Conservation (phyloP, 169 alveolate genomes). For the Plasmodium falciparum region DNA sequence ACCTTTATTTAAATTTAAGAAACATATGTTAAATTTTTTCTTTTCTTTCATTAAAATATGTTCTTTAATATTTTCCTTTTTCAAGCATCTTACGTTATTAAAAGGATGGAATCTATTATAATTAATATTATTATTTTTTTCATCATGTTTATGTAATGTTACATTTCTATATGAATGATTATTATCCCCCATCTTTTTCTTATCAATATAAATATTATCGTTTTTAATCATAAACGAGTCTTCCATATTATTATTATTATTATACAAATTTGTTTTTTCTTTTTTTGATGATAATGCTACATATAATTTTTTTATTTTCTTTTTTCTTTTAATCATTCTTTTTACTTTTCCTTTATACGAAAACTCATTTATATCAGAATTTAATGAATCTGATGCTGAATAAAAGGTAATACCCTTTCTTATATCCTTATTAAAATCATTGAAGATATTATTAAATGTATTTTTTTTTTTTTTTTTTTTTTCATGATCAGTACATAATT, state of each 20-base stretch:
- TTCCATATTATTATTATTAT: neutral
- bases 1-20: conserved; percentile 28
- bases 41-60: conserved; percentile 11
- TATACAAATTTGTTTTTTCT: neutral
- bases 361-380: neutral
- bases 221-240: neutral
- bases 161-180: neutral
- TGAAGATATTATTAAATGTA: conserved; percentile 13
- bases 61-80: conserved; percentile 20
- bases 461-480: neutral
- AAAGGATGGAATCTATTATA: neutral
- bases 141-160: neutral
- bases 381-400: neutral
- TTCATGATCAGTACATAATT: neutral
- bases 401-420: neutral
- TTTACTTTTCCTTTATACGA: neutral
- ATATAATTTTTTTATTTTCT: too few relatives aligned
- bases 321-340: neutral
- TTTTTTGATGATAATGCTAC: neutral
- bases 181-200: neutral
- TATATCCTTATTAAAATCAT: conserved; percentile 14
- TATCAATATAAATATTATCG: too few relatives aligned
- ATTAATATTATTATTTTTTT: neutral
- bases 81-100: neutral
- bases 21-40: conserved; percentile 60